These are phyloP conservation scores for Artemisia annua DNA, from an alignment of 129 eudicot genomes.

Conservation along the genomic window DNA sequence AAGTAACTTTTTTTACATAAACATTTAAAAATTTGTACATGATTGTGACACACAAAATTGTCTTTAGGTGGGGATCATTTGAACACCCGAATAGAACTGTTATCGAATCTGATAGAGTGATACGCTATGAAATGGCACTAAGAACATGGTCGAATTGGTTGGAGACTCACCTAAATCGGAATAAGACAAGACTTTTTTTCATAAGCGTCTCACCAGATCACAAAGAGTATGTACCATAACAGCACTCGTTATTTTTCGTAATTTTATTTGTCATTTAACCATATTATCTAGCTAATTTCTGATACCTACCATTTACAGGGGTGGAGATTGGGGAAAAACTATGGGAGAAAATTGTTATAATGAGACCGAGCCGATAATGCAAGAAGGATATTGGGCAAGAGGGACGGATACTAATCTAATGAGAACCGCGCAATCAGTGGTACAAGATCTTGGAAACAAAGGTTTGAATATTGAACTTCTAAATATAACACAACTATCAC, in stretches of 20 bases:
- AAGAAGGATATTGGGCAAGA: conserved; percentile 48
- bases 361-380: conserved; percentile 51
- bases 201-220: conserved; percentile 71
- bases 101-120: too few relatives aligned
- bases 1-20: too few relatives aligned
- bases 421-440: conserved; percentile 41
- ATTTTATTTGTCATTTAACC: neutral
- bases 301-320: conserved; percentile 37
- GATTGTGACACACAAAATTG: too few relatives aligned
- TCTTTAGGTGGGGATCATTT: too few relatives aligned
- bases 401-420: conserved; percentile 53
- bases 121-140: too few relatives aligned
- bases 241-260: too few relatives aligned
- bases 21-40: too few relatives aligned
- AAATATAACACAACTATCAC: conserved; percentile 72
- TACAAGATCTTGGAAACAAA: conserved; percentile 44
- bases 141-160: too few relatives aligned
- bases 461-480: conserved; percentile 48
- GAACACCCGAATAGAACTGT: too few relatives aligned
- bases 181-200: conserved; percentile 54
- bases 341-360: conserved; percentile 49
- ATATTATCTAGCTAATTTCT: conserved; percentile 8
- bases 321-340: conserved; percentile 58
- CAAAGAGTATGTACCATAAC: conserved; percentile 34
- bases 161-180: neutral